Evolutionary conservation across 2,329 filamentous ascomycete species (phyloP).

Genomic region (Thermothelomyces thermophilus): DNA sequence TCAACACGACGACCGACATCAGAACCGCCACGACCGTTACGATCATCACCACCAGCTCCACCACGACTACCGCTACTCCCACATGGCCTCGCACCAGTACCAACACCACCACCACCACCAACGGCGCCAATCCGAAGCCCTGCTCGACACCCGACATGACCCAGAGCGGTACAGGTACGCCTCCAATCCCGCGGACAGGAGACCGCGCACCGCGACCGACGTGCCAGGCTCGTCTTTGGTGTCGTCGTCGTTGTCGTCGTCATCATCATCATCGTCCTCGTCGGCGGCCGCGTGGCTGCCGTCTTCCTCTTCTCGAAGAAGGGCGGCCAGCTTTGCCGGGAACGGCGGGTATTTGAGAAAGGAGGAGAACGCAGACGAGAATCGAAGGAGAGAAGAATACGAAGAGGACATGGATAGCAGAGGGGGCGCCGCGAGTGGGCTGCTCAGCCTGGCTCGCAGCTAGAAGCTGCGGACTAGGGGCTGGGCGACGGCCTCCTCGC

Average conservation of each 20-base stretch:
- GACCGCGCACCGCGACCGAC: not conserved
- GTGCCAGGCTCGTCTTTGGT: not conserved
- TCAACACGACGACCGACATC: not conserved
- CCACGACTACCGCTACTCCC: too few species aligned
- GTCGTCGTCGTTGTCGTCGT: not conserved
- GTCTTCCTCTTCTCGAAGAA: not conserved
- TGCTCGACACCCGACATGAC: not conserved
- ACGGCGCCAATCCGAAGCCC: not conserved
- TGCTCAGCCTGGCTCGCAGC: slow-evolving; percentile 36
- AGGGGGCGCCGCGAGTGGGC: slow-evolving; percentile 42
- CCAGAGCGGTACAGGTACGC: not conserved
- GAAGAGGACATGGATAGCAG: slow-evolving; percentile 11
- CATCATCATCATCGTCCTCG: not conserved
- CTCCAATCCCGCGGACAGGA: not conserved
- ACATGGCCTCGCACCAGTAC: not conserved
- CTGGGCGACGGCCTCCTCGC: not conserved
- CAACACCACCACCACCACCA: not conserved
- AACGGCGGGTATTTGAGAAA: not conserved
- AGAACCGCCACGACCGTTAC: not conserved
- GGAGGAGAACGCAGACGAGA: not conserved
- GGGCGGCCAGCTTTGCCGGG: not conserved
- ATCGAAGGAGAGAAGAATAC: not conserved
- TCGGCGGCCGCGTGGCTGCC: too few species aligned
- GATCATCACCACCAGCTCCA: not conserved
- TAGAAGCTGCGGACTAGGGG: slow-evolving; percentile 17